Conservation (phyloP, 371 early-diverging fungal genomes). For the Nosema muscidifuracis region DNA sequence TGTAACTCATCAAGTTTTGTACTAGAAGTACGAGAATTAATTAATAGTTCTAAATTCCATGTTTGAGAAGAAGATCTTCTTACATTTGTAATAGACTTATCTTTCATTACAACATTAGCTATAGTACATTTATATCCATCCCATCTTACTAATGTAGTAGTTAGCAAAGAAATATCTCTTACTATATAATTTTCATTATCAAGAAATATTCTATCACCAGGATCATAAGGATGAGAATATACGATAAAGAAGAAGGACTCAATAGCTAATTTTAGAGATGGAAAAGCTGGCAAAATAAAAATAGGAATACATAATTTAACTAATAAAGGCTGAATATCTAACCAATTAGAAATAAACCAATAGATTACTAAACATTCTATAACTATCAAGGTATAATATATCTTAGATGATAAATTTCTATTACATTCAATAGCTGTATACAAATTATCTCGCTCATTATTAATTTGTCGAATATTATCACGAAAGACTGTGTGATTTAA, state of each 20-base stretch:
- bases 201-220: slow-evolving; percentile 62
- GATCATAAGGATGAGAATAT: slow-evolving; percentile 62
- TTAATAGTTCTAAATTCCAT: slow-evolving; percentile 45
- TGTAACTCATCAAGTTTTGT: slow-evolving; percentile 24
- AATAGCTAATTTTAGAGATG: slow-evolving; percentile 30
- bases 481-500: slow-evolving; percentile 53
- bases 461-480: slow-evolving; percentile 61
- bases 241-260: slow-evolving; percentile 63
- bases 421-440: slow-evolving; percentile 54
- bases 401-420: slow-evolving; percentile 36
- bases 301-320: slow-evolving; percentile 48
- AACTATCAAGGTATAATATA: slow-evolving; percentile 31
- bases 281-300: slow-evolving; percentile 46
- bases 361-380: slow-evolving; percentile 44
- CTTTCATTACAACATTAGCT: slow-evolving; percentile 51
- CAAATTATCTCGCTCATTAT: slow-evolving; percentile 59
- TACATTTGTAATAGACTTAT: slow-evolving; percentile 55
- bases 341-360: slow-evolving; percentile 29
- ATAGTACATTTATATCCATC: slow-evolving; percentile 57
- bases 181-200: slow-evolving; percentile 62
- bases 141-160: slow-evolving; percentile 60
- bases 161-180: slow-evolving; percentile 56
- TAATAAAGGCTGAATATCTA: slow-evolving; percentile 38
- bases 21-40: slow-evolving; percentile 24
- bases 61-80: slow-evolving; percentile 56